A percentile compares a stretch with the other conserved stretches of the same genome.
phyloP scores from a whole-genome alignment of 2,329 filamentous ascomycete genomes.

The Fusarium goolgardi region DNA sequence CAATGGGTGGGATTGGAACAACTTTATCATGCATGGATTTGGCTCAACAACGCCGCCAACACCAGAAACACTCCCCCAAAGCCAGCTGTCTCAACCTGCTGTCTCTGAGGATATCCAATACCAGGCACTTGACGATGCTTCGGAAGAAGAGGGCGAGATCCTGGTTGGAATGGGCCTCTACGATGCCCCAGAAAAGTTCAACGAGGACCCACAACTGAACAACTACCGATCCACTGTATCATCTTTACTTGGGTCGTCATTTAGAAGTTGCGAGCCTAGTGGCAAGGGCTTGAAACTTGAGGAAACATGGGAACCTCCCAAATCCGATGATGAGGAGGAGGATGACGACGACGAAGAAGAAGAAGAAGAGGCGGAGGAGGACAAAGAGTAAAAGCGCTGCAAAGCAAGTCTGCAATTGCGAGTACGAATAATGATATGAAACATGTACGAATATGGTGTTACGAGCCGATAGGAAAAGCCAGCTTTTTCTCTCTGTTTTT shows the following conservation, averaged over 20 bases:
- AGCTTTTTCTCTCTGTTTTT: background rate
- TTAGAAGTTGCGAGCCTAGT: constrained; percentile 58
- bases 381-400: constrained; percentile 45
- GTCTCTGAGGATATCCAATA: constrained; percentile 64
- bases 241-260: constrained; percentile 64
- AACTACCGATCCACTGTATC: constrained; percentile 67
- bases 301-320: constrained; percentile 80
- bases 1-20: constrained; percentile 57
- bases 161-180: constrained; percentile 87
- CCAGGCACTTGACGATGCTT: constrained; percentile 61
- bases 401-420: constrained; percentile 5
- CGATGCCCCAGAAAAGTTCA: constrained; percentile 72
- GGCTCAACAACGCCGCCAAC: constrained; percentile 67
- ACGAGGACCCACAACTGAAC: constrained; percentile 62
- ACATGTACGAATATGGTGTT: constrained; percentile 37
- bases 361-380: constrained; percentile 49
- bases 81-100: constrained; percentile 61
- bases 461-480: constrained; percentile 15
- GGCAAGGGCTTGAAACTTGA: constrained; percentile 85
- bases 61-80: constrained; percentile 66
- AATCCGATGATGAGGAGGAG: constrained; percentile 68
- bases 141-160: constrained; percentile 73
- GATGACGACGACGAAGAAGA: constrained; percentile 59
- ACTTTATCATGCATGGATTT: constrained; percentile 59
- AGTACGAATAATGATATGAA: constrained; percentile 38